Conservation (phyloP, 2,329 filamentous ascomycete genomes). For the Helminthosporium solani region DNA sequence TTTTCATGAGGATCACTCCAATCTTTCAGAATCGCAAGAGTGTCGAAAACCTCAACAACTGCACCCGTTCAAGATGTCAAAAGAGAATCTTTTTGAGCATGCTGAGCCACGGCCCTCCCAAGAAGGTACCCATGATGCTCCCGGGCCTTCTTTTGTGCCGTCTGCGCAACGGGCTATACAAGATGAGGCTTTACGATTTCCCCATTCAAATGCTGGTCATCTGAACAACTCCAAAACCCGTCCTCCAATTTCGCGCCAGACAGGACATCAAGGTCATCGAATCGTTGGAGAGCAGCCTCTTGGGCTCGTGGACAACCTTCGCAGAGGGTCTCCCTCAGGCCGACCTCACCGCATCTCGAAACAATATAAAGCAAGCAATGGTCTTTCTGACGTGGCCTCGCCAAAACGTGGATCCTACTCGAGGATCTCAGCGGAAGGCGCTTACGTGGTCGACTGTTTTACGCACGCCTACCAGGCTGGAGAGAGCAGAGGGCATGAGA, state of each 20-base stretch:
- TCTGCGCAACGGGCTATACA: not conserved
- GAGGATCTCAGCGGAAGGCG: not conserved
- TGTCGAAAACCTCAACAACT: too few species aligned
- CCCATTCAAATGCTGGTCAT: not conserved
- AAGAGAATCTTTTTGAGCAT: too few species aligned
- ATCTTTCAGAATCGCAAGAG: too few species aligned
- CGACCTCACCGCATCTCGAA: slow-evolving; percentile 6
- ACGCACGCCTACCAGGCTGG: not conserved
- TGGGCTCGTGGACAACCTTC: slow-evolving; percentile 1
- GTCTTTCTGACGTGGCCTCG: not conserved
- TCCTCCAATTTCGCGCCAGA: not conserved
- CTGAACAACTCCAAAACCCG: not conserved
- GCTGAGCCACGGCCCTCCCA: too few species aligned
- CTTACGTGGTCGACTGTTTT: not conserved
- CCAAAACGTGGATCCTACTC: not conserved
- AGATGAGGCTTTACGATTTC: not conserved
- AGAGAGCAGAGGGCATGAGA: slow-evolving; percentile 4
- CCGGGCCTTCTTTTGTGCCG: too few species aligned
- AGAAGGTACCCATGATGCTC: too few species aligned
- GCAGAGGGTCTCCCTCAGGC: not conserved
- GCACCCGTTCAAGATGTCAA: too few species aligned
- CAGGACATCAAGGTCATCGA: not conserved
- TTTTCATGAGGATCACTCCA: too few species aligned
- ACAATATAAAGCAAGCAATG: slow-evolving; percentile 1
- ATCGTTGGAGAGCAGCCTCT: not conserved